Evolutionary conservation across 1,284 basidiomycete genomes (phyloP).

Genomic region (Ustilago shanxiensis): DNA sequence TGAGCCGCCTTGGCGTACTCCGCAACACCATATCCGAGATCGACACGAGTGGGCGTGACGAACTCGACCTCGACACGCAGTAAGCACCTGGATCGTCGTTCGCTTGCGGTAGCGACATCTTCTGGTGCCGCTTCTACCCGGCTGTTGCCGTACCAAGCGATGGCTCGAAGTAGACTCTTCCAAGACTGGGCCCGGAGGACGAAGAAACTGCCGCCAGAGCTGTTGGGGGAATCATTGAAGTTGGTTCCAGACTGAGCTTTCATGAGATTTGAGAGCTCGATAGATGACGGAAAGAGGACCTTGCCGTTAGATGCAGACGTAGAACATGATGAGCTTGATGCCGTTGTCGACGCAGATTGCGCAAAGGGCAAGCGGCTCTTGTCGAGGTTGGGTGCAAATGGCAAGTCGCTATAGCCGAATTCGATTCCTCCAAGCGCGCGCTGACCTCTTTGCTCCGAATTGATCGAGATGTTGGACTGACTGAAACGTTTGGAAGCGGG

Average conservation of each 20-base stretch:
- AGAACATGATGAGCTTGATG: slow-evolving; percentile 8
- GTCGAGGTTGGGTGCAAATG: slow-evolving; percentile 48
- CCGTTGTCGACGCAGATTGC: slow-evolving; percentile 2
- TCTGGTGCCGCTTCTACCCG: slow-evolving; percentile 51
- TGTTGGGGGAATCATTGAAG: background rate
- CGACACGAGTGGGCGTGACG: slow-evolving; percentile 50
- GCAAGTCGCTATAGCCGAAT: slow-evolving; percentile 48
- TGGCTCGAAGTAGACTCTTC: slow-evolving; percentile 56
- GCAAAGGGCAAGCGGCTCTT: slow-evolving; percentile 15
- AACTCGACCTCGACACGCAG: slow-evolving; percentile 57
- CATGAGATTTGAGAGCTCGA: slow-evolving; percentile 28
- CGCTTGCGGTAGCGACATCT: slow-evolving; percentile 44
- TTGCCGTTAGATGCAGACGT: slow-evolving; percentile 20
- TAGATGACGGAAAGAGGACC: slow-evolving; percentile 36
- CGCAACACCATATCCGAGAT: slow-evolving; percentile 28
- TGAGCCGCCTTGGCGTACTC: slow-evolving; percentile 31
- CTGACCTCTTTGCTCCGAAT: slow-evolving; percentile 27
- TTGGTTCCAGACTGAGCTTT: background rate
- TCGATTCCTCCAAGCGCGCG: slow-evolving; percentile 52
- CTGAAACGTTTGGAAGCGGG: slow-evolving; percentile 19
- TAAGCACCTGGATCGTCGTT: slow-evolving; percentile 16
- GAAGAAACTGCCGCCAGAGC: slow-evolving; percentile 30
- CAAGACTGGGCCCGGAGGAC: slow-evolving; percentile 55
- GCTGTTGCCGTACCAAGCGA: slow-evolving; percentile 64
- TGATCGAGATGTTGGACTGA: slow-evolving; percentile 4